Evolutionary conservation across 495 filamentous ascomycete genomes (phyloP), one percentile per base, ranked within the genome.

Genomic region (Penicillium maclennaniae): DNA sequence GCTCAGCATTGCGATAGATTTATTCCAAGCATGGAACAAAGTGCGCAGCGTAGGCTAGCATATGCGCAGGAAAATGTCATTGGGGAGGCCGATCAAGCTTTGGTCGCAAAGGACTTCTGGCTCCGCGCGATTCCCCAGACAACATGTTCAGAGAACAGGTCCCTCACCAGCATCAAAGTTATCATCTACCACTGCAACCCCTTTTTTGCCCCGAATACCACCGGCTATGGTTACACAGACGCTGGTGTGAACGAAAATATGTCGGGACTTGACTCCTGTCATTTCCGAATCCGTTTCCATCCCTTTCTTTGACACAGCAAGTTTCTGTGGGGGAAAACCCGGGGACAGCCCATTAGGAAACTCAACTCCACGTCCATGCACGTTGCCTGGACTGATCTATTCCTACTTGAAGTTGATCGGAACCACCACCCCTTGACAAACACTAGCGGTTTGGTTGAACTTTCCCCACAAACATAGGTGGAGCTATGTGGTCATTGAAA

Each of bases 391-490:
- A 54, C 53, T 9, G 43, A 70, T 45, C 62, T 64, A 7, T 67
- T 57, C 0, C 60, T 69, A 21, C 55, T 61, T 6, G 59, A 66
- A 47, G 34, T 68, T 19, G 56, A 54, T n/a, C 49, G 58, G 12
- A 47, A 49, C 31, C 51, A 59, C 23, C 36, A 47, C 12, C 44
- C 43, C 16, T 69, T 43, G 43, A 45, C 49, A 3, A 53, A 51
- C 25, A 46, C 53, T 28, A 55, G 45, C 31, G 60, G 56, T 0
- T 62, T 69, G 37, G 17, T 76, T 69, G 45, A 71, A 42, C 78
- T 84, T 84, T 53, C 67, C 86, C 14, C 78, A 83, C 59, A 81
- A 80, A 8, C 75, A 86, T 57, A 75, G 85, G 56, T 87, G 86
- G 69, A 75, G 60, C 49, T 65, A 86, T 14, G 60, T 86, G 10